Evolutionary conservation across 164 flowering plant genomes (phyloP), one percentile per base, ranked within the genome.

Genomic region (Buxus sempervirens): DNA sequence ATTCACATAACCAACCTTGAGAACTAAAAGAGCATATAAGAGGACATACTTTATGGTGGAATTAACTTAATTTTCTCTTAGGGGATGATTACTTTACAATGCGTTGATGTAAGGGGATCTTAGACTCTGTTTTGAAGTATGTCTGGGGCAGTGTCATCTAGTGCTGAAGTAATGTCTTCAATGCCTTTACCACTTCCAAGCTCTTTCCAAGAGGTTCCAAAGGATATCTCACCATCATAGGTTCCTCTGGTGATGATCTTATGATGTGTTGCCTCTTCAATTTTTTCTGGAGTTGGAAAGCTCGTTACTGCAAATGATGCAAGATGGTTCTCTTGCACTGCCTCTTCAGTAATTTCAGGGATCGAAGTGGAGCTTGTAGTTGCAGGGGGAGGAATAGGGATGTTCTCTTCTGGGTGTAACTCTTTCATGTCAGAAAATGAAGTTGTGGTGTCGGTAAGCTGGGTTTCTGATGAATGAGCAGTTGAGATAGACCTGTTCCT

Each of bases 201-300:
- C 9, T 63, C 67, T 67, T 71, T 78, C 81, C 79, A 79, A 53
- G 79, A 77, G 64, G 73, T 77, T 36, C 77, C 76, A 19, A 80
- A 78, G 32, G 85, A 82, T 54, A 80, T 80, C 80, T 82, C 85
- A 25, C 83, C 82, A 24, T 74, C 70, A 61, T 67, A 82, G 74
- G 65, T 56, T 54, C 60, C 75, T 67, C 55, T 49, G 26, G 67
- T 63, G 60, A 49, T 62, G 71, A 27, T 60, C 71, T 71, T 73
- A 19, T 55, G 25, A n/a, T 68, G 21, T 19, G 25, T 62, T 41
- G 58, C 65, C 32, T 68, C 77, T 23, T 72, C 74, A 24, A 36
- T 73, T 10, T 58, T 64, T 64, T 69, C 65, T 1, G 54, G 26
- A 24, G 20, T 20, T 38, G 54, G 16, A 58, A 25, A 26, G 55